Conservation (phyloP, 495 filamentous ascomycete species). For the Talaromyces trachyspermus region DNA sequence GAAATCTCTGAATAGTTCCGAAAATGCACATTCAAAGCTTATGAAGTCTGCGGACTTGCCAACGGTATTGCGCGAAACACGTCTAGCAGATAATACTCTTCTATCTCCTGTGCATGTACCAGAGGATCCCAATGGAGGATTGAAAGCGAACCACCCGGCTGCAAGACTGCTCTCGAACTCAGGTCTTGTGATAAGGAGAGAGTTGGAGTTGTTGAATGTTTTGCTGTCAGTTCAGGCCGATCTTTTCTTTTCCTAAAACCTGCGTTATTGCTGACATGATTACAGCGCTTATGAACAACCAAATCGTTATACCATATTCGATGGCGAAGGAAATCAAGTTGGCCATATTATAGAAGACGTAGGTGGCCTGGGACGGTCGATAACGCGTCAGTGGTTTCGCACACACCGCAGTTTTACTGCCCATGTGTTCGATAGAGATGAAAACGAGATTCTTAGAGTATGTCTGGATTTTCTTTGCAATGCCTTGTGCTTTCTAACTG, state of each 20-base stretch:
- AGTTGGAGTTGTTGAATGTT: slow-evolving; percentile 65
- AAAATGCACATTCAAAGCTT: too few relatives aligned
- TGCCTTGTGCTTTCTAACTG: background rate
- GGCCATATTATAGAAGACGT: slow-evolving; percentile 66
- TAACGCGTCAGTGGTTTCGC: slow-evolving; percentile 56
- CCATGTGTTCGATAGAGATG: slow-evolving; percentile 60
- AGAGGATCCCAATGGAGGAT: slow-evolving; percentile 53
- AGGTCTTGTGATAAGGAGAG: slow-evolving; percentile 56
- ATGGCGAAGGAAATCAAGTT: slow-evolving; percentile 59
- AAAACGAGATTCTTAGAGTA: slow-evolving; percentile 57
- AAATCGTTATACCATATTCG: slow-evolving; percentile 65
- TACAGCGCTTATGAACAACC: slow-evolving; percentile 61
- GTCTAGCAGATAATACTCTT: slow-evolving; percentile 39
- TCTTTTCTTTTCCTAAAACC: background rate
- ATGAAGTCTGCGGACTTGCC: slow-evolving; percentile 22
- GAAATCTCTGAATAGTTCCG: too few relatives aligned
- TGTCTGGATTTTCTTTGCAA: slow-evolving; percentile 10
- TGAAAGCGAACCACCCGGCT: slow-evolving; percentile 56
- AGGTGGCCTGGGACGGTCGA: slow-evolving; percentile 47
- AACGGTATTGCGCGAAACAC: slow-evolving; percentile 13
- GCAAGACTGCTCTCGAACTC: slow-evolving; percentile 52
- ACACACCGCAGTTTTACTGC: slow-evolving; percentile 64
- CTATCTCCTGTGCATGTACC: slow-evolving; percentile 51
- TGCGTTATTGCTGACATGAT: background rate
- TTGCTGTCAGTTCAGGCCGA: slow-evolving; percentile 39